Percentiles rank a stretch among this genome's conserved stretches.
Conservation (phyloP, 805 yeast genomes). For the Pichia pseudocactophila region DNA sequence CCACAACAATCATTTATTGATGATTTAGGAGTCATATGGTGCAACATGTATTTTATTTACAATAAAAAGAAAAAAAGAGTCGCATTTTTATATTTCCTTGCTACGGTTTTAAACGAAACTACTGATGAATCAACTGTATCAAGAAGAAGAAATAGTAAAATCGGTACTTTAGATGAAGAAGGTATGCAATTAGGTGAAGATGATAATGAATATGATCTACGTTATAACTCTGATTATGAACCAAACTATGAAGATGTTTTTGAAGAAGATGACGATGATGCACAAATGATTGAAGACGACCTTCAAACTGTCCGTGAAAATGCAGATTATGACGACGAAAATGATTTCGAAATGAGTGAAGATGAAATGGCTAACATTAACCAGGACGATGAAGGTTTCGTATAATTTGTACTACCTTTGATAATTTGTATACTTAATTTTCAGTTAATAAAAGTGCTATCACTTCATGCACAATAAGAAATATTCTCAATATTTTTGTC, state of each 20-base stretch:
- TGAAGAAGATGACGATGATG: conserved; percentile 33
- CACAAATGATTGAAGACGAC: conserved; percentile 29
- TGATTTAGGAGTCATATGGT: conserved; percentile 58
- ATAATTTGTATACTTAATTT: no score
- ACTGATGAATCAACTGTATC: neutral
- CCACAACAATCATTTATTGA: conserved; percentile 58
- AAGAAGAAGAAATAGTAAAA: conserved; percentile 25
- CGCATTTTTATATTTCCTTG: conserved; percentile 69
- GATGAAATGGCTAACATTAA: conserved; percentile 21
- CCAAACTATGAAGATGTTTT: conserved; percentile 28
- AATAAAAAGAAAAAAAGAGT: conserved; percentile 90
- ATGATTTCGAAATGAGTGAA: conserved; percentile 30
- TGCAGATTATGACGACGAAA: conserved; percentile 36
- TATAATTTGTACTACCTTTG: conserved; percentile 1
- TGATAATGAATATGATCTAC: conserved; percentile 30
- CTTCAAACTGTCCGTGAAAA: conserved; percentile 21
- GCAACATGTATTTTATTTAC: conserved; percentile 82
- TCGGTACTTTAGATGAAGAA: conserved; percentile 26
- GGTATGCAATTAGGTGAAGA: conserved; percentile 22
- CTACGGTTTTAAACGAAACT: conserved; percentile 23
- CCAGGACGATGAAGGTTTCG: conserved; percentile 18
- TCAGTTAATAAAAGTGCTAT: no score
- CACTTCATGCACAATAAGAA: no score
- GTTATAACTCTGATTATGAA: conserved; percentile 20
- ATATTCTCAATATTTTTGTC: neutral